These are phyloP conservation scores for Pichia norvegensis DNA, from an alignment of 1,139 yeast genomes.

Conservation along the genomic window DNA sequence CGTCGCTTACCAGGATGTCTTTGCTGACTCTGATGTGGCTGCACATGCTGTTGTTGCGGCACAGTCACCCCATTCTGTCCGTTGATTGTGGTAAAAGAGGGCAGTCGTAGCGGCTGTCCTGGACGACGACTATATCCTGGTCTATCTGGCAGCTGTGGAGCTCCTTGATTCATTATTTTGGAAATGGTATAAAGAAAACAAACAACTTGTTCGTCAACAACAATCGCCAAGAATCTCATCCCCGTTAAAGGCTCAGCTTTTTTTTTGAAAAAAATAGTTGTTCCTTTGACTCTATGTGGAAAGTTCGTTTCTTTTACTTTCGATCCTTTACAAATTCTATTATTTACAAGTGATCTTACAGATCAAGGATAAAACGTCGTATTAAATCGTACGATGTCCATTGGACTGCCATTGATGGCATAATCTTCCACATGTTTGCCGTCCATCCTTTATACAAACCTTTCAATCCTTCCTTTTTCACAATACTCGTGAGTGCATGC, in stretches of 20 bases:
- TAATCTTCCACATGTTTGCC: constrained; percentile 83
- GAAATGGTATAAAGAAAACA: background rate
- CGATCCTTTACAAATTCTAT: background rate
- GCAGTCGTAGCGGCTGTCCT: background rate
- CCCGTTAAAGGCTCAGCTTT: background rate
- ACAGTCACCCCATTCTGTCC: background rate
- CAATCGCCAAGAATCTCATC: too few relatives aligned
- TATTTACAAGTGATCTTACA: background rate
- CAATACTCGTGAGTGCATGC: constrained; percentile 65
- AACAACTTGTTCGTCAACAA: background rate
- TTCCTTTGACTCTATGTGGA: too few relatives aligned
- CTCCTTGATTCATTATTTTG: background rate
- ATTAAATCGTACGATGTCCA: constrained; percentile 67
- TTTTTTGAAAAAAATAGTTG: too few relatives aligned
- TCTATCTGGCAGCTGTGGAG: background rate
- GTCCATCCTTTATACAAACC: constrained; percentile 87
- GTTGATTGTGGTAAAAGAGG: background rate
- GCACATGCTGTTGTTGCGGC: background rate
- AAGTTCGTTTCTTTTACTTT: too few relatives aligned
- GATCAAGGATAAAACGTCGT: constrained; percentile 2
- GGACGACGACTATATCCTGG: background rate
- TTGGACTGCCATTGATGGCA: constrained; percentile 92
- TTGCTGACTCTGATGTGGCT: background rate
- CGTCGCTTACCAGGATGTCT: background rate
- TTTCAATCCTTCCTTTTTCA: constrained; percentile 60